These are phyloP conservation scores for Pythium myriotylum DNA, from an alignment of 352 stramenopile species.

Conservation along the genomic window DNA sequence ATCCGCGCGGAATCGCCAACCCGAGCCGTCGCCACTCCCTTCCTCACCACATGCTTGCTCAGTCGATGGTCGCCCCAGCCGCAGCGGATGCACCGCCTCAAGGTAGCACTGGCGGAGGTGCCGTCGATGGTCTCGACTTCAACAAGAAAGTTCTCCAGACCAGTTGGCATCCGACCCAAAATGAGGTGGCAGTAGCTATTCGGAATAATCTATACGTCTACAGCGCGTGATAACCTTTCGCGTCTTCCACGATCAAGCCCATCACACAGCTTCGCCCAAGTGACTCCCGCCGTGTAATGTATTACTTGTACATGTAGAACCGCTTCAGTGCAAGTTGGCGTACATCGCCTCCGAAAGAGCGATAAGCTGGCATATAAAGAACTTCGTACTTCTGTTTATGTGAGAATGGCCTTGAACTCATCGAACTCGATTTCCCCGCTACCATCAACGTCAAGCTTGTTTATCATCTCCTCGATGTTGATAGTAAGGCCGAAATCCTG, in stretches of 20 bases:
- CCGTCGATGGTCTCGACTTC: conserved; percentile 68
- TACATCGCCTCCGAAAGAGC: background rate
- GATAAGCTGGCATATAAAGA: background rate
- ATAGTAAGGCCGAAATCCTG: conserved; percentile 95
- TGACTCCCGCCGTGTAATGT: background rate
- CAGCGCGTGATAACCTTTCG: conserved; percentile 43
- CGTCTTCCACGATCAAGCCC: background rate
- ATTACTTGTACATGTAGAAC: conserved; percentile 16
- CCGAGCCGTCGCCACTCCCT: conserved; percentile 68
- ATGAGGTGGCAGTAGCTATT: conserved; percentile 81
- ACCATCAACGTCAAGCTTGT: conserved; percentile 95
- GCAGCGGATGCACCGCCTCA: conserved; percentile 19
- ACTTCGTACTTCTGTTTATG: conserved; percentile 29
- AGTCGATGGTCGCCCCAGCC: conserved; percentile 49
- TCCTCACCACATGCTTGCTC: conserved; percentile 61
- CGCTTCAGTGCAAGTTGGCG: background rate
- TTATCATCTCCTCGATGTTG: conserved; percentile 98
- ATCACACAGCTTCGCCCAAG: background rate
- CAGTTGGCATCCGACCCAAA: conserved; percentile 81
- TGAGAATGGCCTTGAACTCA: conserved; percentile 94
- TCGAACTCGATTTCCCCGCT: conserved; percentile 96
- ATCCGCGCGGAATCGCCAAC: conserved; percentile 35
- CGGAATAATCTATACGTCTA: conserved; percentile 89
- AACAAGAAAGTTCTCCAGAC: conserved; percentile 87
- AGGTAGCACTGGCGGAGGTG: background rate